Evolutionary conservation across 1,139 yeast species (phyloP), one percentile per base, ranked within the genome.

Genomic region (Yamadazyma epiphylla): DNA sequence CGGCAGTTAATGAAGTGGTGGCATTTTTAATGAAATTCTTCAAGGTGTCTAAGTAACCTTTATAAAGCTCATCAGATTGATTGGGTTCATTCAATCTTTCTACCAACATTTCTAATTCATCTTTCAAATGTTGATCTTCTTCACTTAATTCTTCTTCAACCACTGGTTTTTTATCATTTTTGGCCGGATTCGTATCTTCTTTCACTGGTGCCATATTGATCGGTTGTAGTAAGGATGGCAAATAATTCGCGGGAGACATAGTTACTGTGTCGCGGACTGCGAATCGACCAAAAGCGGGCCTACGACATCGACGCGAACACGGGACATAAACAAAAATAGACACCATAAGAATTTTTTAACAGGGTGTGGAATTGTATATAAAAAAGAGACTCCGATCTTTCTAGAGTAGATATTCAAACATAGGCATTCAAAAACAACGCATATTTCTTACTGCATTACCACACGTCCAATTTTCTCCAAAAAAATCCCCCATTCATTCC

Each of bases 1-100:
- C 98, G 2, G 99, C 99, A 3, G 98, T 94, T 96, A 91, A 91
- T 6, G 97, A 88, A 20, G 96, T 86, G 4, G 98, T 91, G 11
- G 97, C 85, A 31, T 94, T 94, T 46, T 87, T 80, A 48, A 91
- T 89, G 48, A 77, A 77, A 31, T 73, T 75, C 53, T 87, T 88
- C 55, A 94, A 70, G 31, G 80, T 69, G 26, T 71, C 71, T 45
- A 94, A 68, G 17, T 87, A 72, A 13, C 77, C 64, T 28, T 60
- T 60, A 49, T 84, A 82, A 17, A 77, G 64, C 4, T 68, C 60
- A 5, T 58, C 51, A 38, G 75, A 77, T 42, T 55, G 58, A 31
- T 42, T 39, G 7, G 65, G 49, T 35, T 63, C 71, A 32, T 64
- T 63, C 42, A 91, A 66, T 34, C 88, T 74, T 56, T 87, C 94